Evolutionary conservation across 2,329 filamentous ascomycete genomes (phyloP), one percentile per base, ranked within the genome.

Genomic region (Apiospora marii): DNA sequence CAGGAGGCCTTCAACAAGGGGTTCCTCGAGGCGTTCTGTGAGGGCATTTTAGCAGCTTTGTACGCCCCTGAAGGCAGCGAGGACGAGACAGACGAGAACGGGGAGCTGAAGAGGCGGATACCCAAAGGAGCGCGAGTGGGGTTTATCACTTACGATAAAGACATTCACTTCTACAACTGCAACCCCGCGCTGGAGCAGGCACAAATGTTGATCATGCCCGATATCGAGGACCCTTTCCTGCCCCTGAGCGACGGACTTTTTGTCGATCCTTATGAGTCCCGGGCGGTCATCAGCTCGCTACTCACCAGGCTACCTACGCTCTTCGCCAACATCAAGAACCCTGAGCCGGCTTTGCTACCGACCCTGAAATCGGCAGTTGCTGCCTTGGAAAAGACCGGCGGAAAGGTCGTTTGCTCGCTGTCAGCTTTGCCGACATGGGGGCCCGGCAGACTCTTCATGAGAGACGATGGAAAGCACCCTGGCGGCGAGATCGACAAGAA

Each of bases 141-240:
- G 69, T 98, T 99, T 81, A 92, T 98, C 75, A 98, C 96, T 1
- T 99, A 93, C 81, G 96, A 99, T 85, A 96, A 94, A 83, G 95
- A 98, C 78, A 93, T 99, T 73, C 96, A 99, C 81, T 99, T 98
- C 82, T 99, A 98, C 86, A 98, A 98, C 79, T 91, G 98, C 78
- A 94, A 92, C 79, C 84, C 94, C 49, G 88, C 88, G 53, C 86
- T 98, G 58, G 92, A 96, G 71, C 92, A 95, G 83, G 94, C 96
- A 13, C 96, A 99, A 80, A 98, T 99, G 94, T 91, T 99, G 87
- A 95, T 99, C 69, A 98, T 99, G 94, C 94, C 96, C 4, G 96
- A 99, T 80, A 89, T 99, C 68, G 95, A 98, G 78, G 96, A 99
- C 76, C 96, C 96, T 0, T 99, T 99, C 81, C 91, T 98, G 22